Conservation (phyloP, 2,329 filamentous ascomycete species). For the Ascosphaera pollenicola region DNA sequence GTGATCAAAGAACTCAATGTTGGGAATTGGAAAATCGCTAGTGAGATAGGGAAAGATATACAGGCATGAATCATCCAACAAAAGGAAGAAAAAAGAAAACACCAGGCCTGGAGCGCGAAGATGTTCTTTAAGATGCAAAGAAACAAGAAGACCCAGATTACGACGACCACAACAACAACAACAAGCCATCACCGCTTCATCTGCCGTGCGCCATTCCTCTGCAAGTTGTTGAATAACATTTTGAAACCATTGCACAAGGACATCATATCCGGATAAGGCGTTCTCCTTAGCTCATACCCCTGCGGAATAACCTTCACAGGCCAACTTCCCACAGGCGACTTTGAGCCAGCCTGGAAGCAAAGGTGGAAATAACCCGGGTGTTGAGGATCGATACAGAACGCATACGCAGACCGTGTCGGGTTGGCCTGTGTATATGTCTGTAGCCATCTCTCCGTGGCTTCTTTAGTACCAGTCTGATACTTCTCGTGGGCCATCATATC, state of each 20-base stretch:
- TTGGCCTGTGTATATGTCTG: constrained; percentile 93
- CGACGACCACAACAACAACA: not conserved
- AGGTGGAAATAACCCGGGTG: constrained; percentile 88
- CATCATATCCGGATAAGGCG: constrained; percentile 82
- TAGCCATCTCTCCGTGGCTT: constrained; percentile 79
- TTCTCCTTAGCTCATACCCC: constrained; percentile 75
- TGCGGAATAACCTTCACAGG: constrained; percentile 79
- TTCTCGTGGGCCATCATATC: constrained; percentile 92
- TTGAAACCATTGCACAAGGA: constrained; percentile 97
- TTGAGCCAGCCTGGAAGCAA: constrained; percentile 79
- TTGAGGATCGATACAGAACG: constrained; percentile 84
- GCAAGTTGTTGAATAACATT: constrained; percentile 50
- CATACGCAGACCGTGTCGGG: constrained; percentile 77
- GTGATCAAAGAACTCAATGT: constrained; percentile 4
- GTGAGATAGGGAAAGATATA: not conserved
- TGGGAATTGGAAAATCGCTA: not conserved
- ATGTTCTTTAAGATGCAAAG: not conserved
- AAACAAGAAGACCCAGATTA: constrained; percentile 7
- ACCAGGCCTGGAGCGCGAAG: constrained; percentile 1
- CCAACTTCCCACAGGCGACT: constrained; percentile 53
- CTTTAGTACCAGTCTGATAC: constrained; percentile 60
- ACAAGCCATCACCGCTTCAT: not conserved
- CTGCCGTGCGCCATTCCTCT: constrained; percentile 14
- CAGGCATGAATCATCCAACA: constrained; percentile 1
- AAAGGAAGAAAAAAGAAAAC: constrained; percentile 1